A percentile compares a stretch with the other conserved stretches of the same genome.
These are phyloP conservation scores for Russula brevipes DNA, from an alignment of 768 basidiomycete species.

Conservation along the genomic window DNA sequence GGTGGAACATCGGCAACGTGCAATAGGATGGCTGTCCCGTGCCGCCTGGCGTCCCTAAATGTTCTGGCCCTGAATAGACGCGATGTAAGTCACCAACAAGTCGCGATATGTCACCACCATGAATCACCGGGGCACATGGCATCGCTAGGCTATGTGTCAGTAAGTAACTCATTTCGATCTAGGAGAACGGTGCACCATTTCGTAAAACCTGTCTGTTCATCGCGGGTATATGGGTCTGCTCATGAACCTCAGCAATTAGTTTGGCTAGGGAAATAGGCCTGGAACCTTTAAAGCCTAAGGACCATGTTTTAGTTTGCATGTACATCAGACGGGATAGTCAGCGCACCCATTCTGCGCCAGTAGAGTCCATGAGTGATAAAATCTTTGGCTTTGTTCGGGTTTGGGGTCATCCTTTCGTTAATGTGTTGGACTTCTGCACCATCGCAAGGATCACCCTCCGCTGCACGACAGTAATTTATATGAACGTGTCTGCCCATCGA, in stretches of 20 bases:
- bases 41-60: slow-evolving; percentile 31
- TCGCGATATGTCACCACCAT: too few relatives aligned
- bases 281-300: slow-evolving; percentile 49
- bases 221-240: slow-evolving; percentile 53
- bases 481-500: slow-evolving; percentile 56
- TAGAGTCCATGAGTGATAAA: slow-evolving; percentile 49
- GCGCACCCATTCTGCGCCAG: slow-evolving; percentile 54
- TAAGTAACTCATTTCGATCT: neutral
- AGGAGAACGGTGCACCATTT: slow-evolving; percentile 42
- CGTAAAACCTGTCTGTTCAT: slow-evolving; percentile 48
- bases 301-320: neutral
- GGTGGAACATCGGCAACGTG: slow-evolving; percentile 50
- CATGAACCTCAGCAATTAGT: neutral
- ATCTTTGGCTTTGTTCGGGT: slow-evolving; percentile 48
- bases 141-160: slow-evolving; percentile 35
- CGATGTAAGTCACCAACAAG: neutral
- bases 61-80: slow-evolving; percentile 43
- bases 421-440: slow-evolving; percentile 46
- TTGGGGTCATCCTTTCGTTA: slow-evolving; percentile 37
- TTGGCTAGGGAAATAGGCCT: neutral
- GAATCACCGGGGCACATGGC: slow-evolving; percentile 44
- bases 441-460: slow-evolving; percentile 35
- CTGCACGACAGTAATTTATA: slow-evolving; percentile 49
- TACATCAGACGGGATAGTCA: slow-evolving; percentile 12
- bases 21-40: slow-evolving; percentile 51